Evolutionary conservation across 129 eudicot genomes (phyloP), one percentile per base, ranked within the genome.

Genomic region (Artemisia annua): DNA sequence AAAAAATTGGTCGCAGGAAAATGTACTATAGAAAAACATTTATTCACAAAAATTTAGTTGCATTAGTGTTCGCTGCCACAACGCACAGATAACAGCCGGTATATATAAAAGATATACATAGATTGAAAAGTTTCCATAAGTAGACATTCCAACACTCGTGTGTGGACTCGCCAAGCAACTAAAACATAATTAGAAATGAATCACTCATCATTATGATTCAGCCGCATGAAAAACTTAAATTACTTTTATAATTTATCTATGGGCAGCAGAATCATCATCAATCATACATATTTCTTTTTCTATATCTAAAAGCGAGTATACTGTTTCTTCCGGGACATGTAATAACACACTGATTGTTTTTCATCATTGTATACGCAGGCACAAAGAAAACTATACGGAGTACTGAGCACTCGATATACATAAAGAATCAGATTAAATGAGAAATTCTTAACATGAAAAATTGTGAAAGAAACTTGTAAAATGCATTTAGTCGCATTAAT

Each of bases 191-290:
- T 2, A 32, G 1, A 22, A 18, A 13, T 4, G 54, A 63, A 75
- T 5, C 5, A 14, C 11, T 24, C 66, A 54, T 66, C 59, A 75
- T 54, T 66, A 75, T 66, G 46, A 65, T 55, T 66, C 73, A 75
- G 16, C 65, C 73, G 79, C 79, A 75, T 75, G 79, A 10, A 19
- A 51, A 43, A 35, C 43, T 65, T 7, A 18, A 39, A 35, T 2
- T 51, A 17, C 44, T n/a, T 74, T 74, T 65, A 26, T 24, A 73
- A 48, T 66, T 64, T 51, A 17, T 65, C 11, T 10, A 18, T 65
- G 79, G 73, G 57, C 73, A 66, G 56, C 30, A 66, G n/a, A 53
- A 74, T 63, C 79, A 74, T 74, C 26, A 64, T 64, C 28, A 74
- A 74, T 74, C 65, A 74, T 48, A 50, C 24, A 71, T 71, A 39